Percentiles rank a stretch among this genome's conserved stretches.
These are phyloP conservation scores for Coniochaeta sp. DNA, from an alignment of 2,329 filamentous ascomycete species.

Conservation along the genomic window DNA sequence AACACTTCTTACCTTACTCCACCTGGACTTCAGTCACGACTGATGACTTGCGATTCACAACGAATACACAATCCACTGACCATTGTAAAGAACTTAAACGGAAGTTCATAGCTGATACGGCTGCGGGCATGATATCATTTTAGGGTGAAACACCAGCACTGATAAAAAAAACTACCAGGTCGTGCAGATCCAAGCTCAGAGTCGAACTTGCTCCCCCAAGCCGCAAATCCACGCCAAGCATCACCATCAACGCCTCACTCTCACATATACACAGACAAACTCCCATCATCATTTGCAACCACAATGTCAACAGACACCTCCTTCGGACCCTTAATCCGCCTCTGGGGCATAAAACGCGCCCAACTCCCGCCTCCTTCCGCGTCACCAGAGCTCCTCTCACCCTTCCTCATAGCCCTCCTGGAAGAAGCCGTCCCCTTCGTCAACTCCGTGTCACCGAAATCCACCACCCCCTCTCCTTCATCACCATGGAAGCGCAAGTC, in stretches of 20 bases:
- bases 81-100: not conserved
- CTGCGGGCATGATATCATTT: not conserved
- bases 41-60: not conserved
- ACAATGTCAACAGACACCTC: not conserved
- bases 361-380: conserved; percentile 38
- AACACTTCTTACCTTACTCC: not conserved
- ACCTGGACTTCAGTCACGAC: not conserved
- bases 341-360: conserved; percentile 41
- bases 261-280: not conserved
- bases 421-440: conserved; percentile 54
- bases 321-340: conserved; percentile 41
- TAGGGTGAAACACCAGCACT: not conserved
- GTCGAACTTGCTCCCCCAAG: not conserved
- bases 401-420: conserved; percentile 46
- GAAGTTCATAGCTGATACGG: not conserved
- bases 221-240: not conserved
- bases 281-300: not conserved
- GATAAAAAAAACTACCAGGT: not conserved
- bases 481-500: conserved; percentile 29
- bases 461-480: conserved; percentile 8
- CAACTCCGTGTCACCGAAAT: conserved; percentile 40
- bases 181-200: not conserved
- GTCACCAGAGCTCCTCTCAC: conserved; percentile 33
- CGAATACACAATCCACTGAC: not conserved
- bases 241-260: not conserved